Evolutionary conservation across 1,284 basidiomycete species (phyloP), one percentile per base, ranked within the genome.

Genomic region (Cerioporus squamosus): DNA sequence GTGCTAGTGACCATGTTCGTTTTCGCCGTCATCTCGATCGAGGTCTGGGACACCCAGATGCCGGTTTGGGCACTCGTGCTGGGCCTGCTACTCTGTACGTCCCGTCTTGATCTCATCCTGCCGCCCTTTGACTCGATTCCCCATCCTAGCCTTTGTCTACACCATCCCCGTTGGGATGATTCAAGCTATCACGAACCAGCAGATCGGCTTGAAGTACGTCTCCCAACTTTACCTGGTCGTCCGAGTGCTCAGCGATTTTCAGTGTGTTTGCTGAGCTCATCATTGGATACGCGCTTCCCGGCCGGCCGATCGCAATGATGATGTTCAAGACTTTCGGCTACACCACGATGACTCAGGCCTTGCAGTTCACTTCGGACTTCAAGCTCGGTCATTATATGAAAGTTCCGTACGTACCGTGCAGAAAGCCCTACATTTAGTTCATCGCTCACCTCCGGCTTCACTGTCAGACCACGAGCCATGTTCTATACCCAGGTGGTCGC

Each of bases 331-430:
- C 81, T 15, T 80, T 74, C 59, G 78, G 74, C 4, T 79, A 79
- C 57, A 77, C 80, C 64, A 74, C 76, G 22, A 76, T 79, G 69
- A 69, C 69, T 1, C 80, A 81, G 62, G 68, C 68, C 4, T 55
- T 70, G 54, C 61, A 63, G 33, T 90, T 90, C 70, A 81, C 87
- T 5, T 81, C 82, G 15, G 88, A 91, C 70, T 86, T 88, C 72
- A 88, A 90, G 69, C 80, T 89, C 50, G 87, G 86, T 3, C 87
- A 90, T 62, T 89, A 90, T 74, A 90, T 90, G 87, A 90, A 90
- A 69, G 75, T 88, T 29, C 77, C 81, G 59, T 72, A 53, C 31
- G 70, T 64, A 4, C 18, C 36, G 23, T 2, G 33, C 33, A 36
- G 33, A 15, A n/a, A 1, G 7, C n/a, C 29, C 5, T 22, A 22